Evolutionary conservation across 1,284 basidiomycete genomes (phyloP).

Genomic region (Cryptococcus sp.): DNA sequence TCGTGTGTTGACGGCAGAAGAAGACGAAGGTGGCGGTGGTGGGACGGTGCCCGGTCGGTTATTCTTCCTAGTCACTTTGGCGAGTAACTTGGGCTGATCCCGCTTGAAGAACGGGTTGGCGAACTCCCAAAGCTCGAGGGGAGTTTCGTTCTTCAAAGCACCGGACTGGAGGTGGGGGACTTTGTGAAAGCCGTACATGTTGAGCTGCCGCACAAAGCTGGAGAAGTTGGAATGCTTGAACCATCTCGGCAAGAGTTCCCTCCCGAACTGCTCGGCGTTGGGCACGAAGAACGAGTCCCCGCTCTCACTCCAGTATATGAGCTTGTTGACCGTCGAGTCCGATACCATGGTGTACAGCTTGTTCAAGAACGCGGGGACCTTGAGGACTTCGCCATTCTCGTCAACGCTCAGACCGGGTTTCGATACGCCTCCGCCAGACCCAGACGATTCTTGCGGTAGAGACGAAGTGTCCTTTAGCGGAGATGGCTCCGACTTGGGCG

Average conservation of each 20-base stretch:
- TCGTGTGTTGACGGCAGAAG: conserved; percentile 26
- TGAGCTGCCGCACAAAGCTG: conserved; percentile 92
- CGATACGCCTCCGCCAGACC: conserved; percentile 18
- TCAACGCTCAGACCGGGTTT: conserved; percentile 47
- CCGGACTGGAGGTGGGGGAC: conserved; percentile 95
- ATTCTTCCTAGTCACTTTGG: conserved; percentile 80
- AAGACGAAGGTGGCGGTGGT: conserved; percentile 14
- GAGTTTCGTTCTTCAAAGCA: conserved; percentile 75
- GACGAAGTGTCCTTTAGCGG: conserved; percentile 16
- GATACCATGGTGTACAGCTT: conserved; percentile 94
- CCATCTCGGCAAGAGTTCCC: conserved; percentile 86
- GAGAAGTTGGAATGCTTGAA: conserved; percentile 97
- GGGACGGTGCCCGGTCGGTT: conserved; percentile 41
- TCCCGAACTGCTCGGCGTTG: conserved; percentile 88
- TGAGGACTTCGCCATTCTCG: conserved; percentile 50
- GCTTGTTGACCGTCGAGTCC: conserved; percentile 74
- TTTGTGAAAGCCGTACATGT: conserved; percentile 98
- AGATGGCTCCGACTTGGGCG: conserved; percentile 16
- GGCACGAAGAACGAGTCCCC: conserved; percentile 93
- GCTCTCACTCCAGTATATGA: conserved; percentile 86
- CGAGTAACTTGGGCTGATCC: conserved; percentile 86
- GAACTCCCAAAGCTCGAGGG: conserved; percentile 92
- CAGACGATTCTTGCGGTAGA: conserved; percentile 6
- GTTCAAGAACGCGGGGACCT: conserved; percentile 82
- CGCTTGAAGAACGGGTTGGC: conserved; percentile 86